A percentile compares a stretch with the other conserved stretches of the same genome.
Evolutionary conservation across 371 early-diverging fungal genomes (phyloP).

Genomic region (Saksenaea vasiformis): DNA sequence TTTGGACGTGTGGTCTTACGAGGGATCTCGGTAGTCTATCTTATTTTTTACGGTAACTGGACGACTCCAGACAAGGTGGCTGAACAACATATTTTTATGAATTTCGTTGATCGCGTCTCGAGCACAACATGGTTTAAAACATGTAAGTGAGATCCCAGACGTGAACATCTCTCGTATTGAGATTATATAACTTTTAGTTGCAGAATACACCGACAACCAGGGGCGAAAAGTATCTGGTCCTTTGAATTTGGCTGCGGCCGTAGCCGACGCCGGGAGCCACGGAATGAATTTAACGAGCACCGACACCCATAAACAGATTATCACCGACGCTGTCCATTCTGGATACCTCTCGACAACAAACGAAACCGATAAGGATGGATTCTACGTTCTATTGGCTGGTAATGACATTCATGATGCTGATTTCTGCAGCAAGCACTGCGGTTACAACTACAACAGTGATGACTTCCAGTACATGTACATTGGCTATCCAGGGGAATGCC

Average conservation of each 20-base stretch:
- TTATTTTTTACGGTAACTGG: constrained; percentile 60
- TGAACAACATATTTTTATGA: constrained; percentile 44
- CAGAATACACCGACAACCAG: constrained; percentile 40
- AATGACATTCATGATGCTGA: constrained; percentile 42
- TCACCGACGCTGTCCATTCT: constrained; percentile 44
- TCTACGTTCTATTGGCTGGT: constrained; percentile 52
- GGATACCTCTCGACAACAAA: constrained; percentile 49
- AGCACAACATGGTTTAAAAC: constrained; percentile 45
- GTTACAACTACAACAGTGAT: constrained; percentile 46
- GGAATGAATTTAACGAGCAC: constrained; percentile 37
- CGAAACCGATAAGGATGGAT: constrained; percentile 41
- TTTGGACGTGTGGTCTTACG: background rate
- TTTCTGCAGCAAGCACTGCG: constrained; percentile 50
- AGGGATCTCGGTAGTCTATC: constrained; percentile 31
- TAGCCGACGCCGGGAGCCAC: constrained; percentile 44
- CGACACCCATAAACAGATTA: constrained; percentile 38
- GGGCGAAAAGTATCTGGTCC: constrained; percentile 46
- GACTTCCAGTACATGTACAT: constrained; percentile 52
- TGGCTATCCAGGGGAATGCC: constrained; percentile 47
- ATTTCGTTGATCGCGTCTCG: constrained; percentile 48
- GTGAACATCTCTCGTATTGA: background rate
- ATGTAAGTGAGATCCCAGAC: constrained; percentile 22
- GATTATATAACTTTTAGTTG: constrained; percentile 23
- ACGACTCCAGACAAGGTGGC: constrained; percentile 26
- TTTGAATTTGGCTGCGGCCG: constrained; percentile 47